Base-by-base conservation (phyloP, 306 rosid species). In the Ormosia semicastrata region DNA sequence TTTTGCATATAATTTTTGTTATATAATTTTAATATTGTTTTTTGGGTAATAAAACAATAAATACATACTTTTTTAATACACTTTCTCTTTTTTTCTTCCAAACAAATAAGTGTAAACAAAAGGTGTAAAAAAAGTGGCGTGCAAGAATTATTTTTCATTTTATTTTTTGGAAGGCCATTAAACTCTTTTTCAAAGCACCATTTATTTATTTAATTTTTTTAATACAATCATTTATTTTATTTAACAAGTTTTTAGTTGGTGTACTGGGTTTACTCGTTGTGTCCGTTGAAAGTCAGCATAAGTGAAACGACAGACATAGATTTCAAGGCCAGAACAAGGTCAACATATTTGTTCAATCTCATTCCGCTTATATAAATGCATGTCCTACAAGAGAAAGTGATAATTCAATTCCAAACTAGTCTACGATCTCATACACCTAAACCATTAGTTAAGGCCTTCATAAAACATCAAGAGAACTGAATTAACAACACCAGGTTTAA, bases 251-350 rank as follows among this genome's bases (percentile, higher is more conserved):
- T 36, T 80, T 70, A 52, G 24, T 29, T 17, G 70, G 24, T 53
- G 46, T 14, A 17, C 43, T 72, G 46, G 65, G 73, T 76, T 81
- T 67, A 90, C 92, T 88, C 87, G 89, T 65, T 87, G 64, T 67
- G 76, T 84, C 57, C 40, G 80, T 87, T 73, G 82, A 83, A 87
- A 90, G 92, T 90, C 91, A 87, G 83, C 76, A 75, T 68, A 80
- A 40, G 34, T 15, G 73, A 73, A 75, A 49, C 54, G 53, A 10
- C 73, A 60, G 12, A 17, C 58, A 37, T 7, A 33, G 54, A 60
- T 41, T 79, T 47, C 15, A 15, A 32, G 73, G 33, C 2, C 44
- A 2, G 12, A 50, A 43, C 33, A 12, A 65, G 24, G 32, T 49
- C 82, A 75, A 37, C 17, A 7, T 12, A 33, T 15, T 49, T 49